These are phyloP conservation scores for Penicillium silybi DNA, from an alignment of 495 filamentous ascomycete genomes.

Conservation along the genomic window DNA sequence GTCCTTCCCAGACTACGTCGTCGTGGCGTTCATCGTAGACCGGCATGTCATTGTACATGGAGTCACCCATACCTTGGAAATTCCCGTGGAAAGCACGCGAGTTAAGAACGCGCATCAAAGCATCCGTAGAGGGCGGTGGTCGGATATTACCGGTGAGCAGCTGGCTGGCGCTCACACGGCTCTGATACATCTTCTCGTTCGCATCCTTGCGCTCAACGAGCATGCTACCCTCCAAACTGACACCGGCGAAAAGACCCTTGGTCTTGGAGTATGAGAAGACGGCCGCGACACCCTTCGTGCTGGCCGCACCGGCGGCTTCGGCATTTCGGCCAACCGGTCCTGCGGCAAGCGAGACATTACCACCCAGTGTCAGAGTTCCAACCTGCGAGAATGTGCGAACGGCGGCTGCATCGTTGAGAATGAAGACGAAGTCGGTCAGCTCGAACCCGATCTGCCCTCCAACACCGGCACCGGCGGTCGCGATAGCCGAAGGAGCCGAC, in stretches of 20 bases:
- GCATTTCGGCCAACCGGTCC: constrained; percentile 93
- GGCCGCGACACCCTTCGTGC: constrained; percentile 80
- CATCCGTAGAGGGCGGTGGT: constrained; percentile 76
- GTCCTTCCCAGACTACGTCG: constrained; percentile 88
- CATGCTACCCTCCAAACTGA: constrained; percentile 86
- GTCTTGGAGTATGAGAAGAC: constrained; percentile 97
- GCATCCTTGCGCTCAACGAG: constrained; percentile 93
- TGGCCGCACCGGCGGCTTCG: constrained; percentile 92
- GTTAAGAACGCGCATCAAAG: constrained; percentile 78
- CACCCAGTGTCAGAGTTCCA: constrained; percentile 86
- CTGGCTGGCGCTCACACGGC: constrained; percentile 72
- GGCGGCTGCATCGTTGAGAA: constrained; percentile 87
- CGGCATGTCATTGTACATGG: constrained; percentile 93
- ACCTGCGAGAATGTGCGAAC: constrained; percentile 93
- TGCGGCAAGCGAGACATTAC: constrained; percentile 94
- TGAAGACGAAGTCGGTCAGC: constrained; percentile 98
- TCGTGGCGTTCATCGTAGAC: constrained; percentile 88
- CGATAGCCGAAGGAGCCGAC: constrained; percentile 92
- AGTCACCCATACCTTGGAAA: constrained; percentile 44
- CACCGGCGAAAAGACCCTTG: constrained; percentile 93
- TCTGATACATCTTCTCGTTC: constrained; percentile 92
- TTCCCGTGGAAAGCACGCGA: constrained; percentile 76
- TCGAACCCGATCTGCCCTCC: constrained; percentile 98
- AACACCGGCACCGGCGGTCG: constrained; percentile 85
- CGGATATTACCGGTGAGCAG: constrained; percentile 74